A percentile compares a stretch with the other conserved stretches of the same genome.
Conservation (phyloP, 768 basidiomycete genomes). For the Lactarius pseudohatsudake region DNA sequence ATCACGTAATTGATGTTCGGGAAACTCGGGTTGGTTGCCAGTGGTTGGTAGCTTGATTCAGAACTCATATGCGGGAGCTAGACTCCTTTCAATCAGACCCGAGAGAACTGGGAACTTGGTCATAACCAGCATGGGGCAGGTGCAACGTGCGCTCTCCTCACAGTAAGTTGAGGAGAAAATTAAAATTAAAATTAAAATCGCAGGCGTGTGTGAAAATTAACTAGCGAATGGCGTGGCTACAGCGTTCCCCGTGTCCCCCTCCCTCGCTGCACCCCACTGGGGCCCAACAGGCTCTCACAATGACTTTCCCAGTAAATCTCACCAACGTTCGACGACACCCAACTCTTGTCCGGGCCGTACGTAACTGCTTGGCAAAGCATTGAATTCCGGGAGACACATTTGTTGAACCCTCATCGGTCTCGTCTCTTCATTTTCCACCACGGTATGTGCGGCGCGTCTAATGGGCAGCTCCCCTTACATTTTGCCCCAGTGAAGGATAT, state of each 20-base stretch:
- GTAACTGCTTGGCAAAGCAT: background rate
- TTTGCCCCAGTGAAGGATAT: background rate
- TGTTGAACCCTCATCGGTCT: background rate
- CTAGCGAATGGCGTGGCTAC: background rate
- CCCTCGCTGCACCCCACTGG: background rate
- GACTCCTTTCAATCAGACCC: background rate
- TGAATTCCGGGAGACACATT: background rate
- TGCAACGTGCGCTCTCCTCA: too few species aligned
- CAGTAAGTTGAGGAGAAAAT: background rate
- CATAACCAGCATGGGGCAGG: background rate
- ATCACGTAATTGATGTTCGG: too few species aligned
- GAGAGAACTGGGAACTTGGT: background rate
- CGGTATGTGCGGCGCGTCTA: background rate
- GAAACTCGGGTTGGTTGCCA: too few species aligned
- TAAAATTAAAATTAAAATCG: background rate
- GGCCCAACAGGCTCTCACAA: background rate
- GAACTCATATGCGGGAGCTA: background rate
- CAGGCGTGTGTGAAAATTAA: background rate
- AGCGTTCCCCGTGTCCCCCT: background rate
- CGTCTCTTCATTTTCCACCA: background rate
- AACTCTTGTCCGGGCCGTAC: background rate
- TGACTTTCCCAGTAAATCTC: background rate
- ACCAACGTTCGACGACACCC: background rate
- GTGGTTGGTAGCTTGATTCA: too few species aligned
- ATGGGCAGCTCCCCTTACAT: background rate